phyloP scores from a whole-genome alignment of 768 basidiomycete species.

The Boletus bicolor region DNA sequence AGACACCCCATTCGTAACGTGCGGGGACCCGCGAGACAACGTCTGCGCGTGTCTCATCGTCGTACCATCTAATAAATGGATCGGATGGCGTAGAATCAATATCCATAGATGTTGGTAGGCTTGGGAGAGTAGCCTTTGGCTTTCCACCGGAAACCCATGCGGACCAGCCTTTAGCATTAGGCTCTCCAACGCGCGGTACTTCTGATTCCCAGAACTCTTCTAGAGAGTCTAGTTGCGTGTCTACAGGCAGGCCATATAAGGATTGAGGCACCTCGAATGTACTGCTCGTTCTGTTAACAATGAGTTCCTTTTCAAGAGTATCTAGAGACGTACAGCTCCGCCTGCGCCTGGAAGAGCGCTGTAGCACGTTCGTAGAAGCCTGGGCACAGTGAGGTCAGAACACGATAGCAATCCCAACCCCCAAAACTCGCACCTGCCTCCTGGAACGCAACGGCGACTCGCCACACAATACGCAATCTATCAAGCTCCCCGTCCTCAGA shows the following conservation, averaged over 20 bases:
- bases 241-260: conserved; percentile 43
- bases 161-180: conserved; percentile 64
- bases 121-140: conserved; percentile 26
- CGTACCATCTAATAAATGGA: conserved; percentile 67
- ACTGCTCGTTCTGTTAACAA: conserved; percentile 35
- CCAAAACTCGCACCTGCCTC: conserved; percentile 56
- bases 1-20: conserved; percentile 47
- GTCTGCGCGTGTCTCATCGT: conserved; percentile 53
- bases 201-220: conserved; percentile 89
- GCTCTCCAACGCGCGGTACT: conserved; percentile 70
- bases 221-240: conserved; percentile 51
- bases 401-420: neutral
- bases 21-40: conserved; percentile 42
- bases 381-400: conserved; percentile 27
- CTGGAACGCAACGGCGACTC: conserved; percentile 57
- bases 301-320: neutral
- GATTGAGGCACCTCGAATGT: conserved; percentile 53
- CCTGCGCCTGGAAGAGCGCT: conserved; percentile 80
- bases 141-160: conserved; percentile 51
- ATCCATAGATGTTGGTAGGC: conserved; percentile 14
- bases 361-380: conserved; percentile 72
- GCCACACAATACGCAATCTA: conserved; percentile 67
- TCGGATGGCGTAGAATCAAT: conserved; percentile 41
- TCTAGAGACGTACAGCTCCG: conserved; percentile 60
- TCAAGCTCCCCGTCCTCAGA: conserved; percentile 47